Evolutionary conservation across 805 yeast genomes (phyloP), one percentile per base, ranked within the genome.

Genomic region (Starmerella cellae): DNA sequence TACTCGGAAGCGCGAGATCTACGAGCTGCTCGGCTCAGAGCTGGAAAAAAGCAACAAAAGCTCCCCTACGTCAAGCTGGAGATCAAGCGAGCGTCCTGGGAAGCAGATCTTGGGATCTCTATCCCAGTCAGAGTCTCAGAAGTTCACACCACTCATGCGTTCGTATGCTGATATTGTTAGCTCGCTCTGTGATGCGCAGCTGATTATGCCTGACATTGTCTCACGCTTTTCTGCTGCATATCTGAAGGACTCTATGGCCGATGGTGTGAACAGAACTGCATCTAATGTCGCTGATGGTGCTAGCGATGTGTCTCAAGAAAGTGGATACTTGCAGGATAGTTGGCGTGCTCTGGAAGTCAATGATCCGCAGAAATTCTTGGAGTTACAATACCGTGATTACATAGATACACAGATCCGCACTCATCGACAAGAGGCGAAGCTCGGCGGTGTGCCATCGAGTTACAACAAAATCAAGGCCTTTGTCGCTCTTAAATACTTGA

Each of bases 301-400:
- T 10, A 8, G 19, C n/a, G 38, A 17, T 11, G 5, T 6, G 5
- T 4, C 6, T 11, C 26, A 23, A 38, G 20, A 8, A 20, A 9
- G 33, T 23, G 35, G 41, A 18, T 47, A 48, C 36, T 27, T 46
- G 18, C 22, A 13, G 23, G 54, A 50, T 22, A 34, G 49, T 39
- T 50, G 54, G 54, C 31, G 29, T 4, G 55, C 51, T 5, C 44
- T 51, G 34, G 42, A 37, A 33, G 35, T 43, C 29, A 19, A 22
- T 41, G 38, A 40, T 37, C 41, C 44, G 14, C n/a, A 45, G 22
- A 30, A 26, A 11, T 78, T 72, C 53, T 66, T 88, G 48, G 93
- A 91, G 57, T 58, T 60, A 9, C 96, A 88, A 60, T 88, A 85
- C 61, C 72, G 73, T 54, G 78, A 73, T 35, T 75, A 78, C 58